phyloP scores from a whole-genome alignment of 495 filamentous ascomycete species.

The Penicillium silybi region DNA sequence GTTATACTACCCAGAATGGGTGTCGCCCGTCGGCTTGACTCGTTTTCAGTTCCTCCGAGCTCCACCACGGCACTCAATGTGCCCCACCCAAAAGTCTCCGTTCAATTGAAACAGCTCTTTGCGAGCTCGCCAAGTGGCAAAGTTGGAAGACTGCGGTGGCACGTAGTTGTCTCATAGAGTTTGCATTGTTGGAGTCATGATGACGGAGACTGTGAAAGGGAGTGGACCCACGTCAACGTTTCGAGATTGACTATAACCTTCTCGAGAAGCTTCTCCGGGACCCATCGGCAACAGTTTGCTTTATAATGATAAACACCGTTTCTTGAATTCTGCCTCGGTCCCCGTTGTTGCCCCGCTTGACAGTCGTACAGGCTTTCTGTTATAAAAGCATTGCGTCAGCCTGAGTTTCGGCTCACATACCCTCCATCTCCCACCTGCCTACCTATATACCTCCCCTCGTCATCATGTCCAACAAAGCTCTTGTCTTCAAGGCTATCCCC shows the following conservation, averaged over 20 bases:
- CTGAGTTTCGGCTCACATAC: not conserved
- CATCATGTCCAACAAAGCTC: constrained; percentile 62
- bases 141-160: not conserved
- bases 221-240: constrained; percentile 13
- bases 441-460: constrained; percentile 1
- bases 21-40: constrained; percentile 19
- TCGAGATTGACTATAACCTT: constrained; percentile 11
- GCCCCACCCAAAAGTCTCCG: constrained; percentile 4
- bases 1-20: constrained; percentile 29
- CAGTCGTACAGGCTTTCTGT: not conserved
- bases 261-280: constrained; percentile 34
- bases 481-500: constrained; percentile 75
- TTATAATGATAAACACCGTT: constrained; percentile 17
- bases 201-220: not conserved
- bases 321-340: constrained; percentile 15
- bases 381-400: constrained; percentile 9
- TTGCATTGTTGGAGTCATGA: not conserved
- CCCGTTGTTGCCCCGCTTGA: constrained; percentile 18
- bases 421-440: not conserved
- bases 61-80: constrained; percentile 12
- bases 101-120: not conserved
- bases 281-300: constrained; percentile 17
- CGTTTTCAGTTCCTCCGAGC: constrained; percentile 19
- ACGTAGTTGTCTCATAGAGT: not conserved
- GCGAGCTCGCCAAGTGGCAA: not conserved